Evolutionary conservation across 306 rosid species (phyloP).

Genomic region (Malus asiatica): DNA sequence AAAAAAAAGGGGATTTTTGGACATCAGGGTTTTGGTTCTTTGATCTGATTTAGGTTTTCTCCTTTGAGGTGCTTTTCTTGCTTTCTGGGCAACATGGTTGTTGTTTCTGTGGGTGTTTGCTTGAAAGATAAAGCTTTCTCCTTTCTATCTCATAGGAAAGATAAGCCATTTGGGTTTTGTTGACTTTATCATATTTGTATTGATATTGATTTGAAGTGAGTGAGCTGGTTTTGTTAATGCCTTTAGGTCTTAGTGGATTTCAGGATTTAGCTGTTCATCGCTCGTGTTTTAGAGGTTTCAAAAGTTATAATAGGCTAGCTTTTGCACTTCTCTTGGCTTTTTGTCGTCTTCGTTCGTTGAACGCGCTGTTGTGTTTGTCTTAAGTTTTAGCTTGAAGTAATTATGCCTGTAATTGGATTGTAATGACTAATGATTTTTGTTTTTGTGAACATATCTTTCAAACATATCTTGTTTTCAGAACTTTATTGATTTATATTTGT

Average conservation of each 20-base stretch:
- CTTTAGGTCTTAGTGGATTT: background rate
- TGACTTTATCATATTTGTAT: background rate
- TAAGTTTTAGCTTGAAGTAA: background rate
- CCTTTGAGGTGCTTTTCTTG: slow-evolving; percentile 15
- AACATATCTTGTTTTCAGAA: background rate
- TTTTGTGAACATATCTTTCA: background rate
- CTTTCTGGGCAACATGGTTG: background rate
- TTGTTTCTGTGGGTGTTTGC: background rate
- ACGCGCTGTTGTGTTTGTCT: background rate
- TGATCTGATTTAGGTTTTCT: slow-evolving; percentile 14
- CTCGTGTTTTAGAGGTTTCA: background rate
- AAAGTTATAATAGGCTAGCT: background rate
- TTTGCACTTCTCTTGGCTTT: background rate
- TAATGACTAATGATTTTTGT: background rate
- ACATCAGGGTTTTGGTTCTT: slow-evolving; percentile 32
- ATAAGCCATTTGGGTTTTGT: background rate
- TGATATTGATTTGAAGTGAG: background rate
- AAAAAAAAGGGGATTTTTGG: slow-evolving; percentile 22
- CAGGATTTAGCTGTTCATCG: background rate
- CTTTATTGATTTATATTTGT: background rate
- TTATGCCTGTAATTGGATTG: background rate
- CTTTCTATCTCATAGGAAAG: background rate
- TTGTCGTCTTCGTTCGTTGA: background rate
- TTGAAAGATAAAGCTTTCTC: background rate
- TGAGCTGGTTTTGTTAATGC: slow-evolving; percentile 11